Evolutionary conservation across 192 early-diverging fungal genomes (phyloP), one percentile per base, ranked within the genome.

Genomic region (Fimicolochytrium jonesii): DNA sequence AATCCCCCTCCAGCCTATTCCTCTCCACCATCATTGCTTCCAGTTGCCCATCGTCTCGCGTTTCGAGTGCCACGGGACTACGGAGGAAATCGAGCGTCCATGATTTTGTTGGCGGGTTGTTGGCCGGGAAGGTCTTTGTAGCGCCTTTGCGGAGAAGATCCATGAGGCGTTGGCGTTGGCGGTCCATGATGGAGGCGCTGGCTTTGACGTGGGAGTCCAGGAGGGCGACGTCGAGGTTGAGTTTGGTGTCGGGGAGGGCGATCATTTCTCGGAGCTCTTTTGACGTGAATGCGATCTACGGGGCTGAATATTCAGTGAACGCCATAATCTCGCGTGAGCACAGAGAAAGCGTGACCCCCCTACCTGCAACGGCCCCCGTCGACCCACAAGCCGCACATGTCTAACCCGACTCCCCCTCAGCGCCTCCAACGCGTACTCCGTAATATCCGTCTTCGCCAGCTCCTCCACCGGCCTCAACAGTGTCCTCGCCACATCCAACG

Each of bases 261-360:
- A 91, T 79, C 88, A 95, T 92, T 64, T 98, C 96, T 11, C 96
- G 86, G 17, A 98, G 76, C 52, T 98, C 96, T 68, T 98, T 98
- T 15, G 93, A 79, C 0, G 96, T 98, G 70, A 98, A 95, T 15
- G 92, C 77, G 29, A 79, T 77, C 84, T 89, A 64, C 1, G 23
- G 2, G 0, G 2, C 28, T 13, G 23, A n/a, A n/a, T n/a, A n/a
- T n/a, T n/a, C 9, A 58, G 37, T 23, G 22, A 60, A 10, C n/a
- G n/a, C n/a, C n/a, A n/a, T n/a, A n/a, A n/a, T n/a, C n/a, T n/a
- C n/a, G n/a, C n/a, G n/a, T 4, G 9, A n/a, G 11, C 30, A 64
- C 29, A 64, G 42, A 45, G 28, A 15, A 20, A 1, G 18, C 61
- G 23, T 35, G 23, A n/a, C 17, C 6, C 18, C 31, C 15, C 53